These are phyloP conservation scores for Canna indica DNA, from an alignment of 176 grass and related monocot species.

Conservation along the genomic window DNA sequence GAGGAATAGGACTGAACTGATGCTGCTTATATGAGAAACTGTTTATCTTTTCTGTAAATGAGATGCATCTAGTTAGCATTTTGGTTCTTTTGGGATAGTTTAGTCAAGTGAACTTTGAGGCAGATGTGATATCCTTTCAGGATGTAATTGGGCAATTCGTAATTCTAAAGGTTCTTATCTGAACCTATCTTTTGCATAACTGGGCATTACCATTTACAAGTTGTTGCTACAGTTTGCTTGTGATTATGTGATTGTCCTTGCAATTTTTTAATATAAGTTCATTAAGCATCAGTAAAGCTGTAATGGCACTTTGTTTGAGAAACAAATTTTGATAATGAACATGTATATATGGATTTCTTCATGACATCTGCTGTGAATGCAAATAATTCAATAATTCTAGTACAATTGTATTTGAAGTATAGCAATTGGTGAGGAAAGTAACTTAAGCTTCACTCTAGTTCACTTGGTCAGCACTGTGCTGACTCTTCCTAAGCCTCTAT, in stretches of 20 bases:
- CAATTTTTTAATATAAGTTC: too few species aligned
- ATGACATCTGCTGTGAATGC: background rate
- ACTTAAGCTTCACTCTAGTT: background rate
- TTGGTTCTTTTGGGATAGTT: background rate
- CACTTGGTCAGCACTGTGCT: constrained; percentile 22
- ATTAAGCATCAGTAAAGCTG: too few species aligned
- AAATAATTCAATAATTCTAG: background rate
- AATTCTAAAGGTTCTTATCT: too few species aligned
- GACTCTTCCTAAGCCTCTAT: constrained; percentile 5
- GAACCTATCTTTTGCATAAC: too few species aligned
- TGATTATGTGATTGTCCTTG: too few species aligned
- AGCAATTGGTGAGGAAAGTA: background rate
- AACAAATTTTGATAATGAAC: background rate
- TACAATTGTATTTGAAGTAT: background rate
- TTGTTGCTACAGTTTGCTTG: too few species aligned
- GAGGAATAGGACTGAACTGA: background rate
- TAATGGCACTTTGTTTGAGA: too few species aligned
- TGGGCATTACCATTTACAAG: too few species aligned
- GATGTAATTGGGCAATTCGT: too few species aligned
- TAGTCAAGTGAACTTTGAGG: too few species aligned
- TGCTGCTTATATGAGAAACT: background rate
- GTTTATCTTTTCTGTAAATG: background rate
- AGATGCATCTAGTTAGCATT: background rate
- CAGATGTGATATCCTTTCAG: too few species aligned
- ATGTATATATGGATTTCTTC: background rate